Base-by-base conservation (phyloP, 2,329 filamentous ascomycete genomes). In the Raffaelea ambrosiae region DNA sequence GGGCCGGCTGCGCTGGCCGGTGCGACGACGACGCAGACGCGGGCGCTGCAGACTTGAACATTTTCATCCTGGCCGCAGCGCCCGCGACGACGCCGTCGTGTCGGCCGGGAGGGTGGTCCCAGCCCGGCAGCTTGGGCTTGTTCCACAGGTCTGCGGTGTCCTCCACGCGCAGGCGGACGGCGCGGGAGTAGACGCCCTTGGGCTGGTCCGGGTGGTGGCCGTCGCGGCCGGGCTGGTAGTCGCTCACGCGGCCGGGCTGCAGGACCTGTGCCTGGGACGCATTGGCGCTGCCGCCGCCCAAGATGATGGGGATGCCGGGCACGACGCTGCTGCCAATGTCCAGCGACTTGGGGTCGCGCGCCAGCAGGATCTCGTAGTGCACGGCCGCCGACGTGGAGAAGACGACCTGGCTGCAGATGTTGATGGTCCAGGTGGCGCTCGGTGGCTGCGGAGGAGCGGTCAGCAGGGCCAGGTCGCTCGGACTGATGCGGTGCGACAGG, bases 91-190 rank as follows among this genome's bases (percentile, higher is more conserved):
- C n/a, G n/a, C 19, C 21, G 36, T 11, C 23, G 4, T 20, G 40
- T 3, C 10, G 40, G 18, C 22, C 52, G 40, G 48, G 47, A 19
- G 54, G 46, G 47, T 74, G 68, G 51, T 47, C 35, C 52, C 51
- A 53, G 13, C 47, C 49, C 5, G 53, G 54, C 76, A 97, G 73
- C 22, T 79, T 73, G 1, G 93, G 91, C n/a, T 83, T 93, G 60
- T 95, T 94, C 93, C 93, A 98, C 22, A 98, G 65, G 47, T 83
- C 84, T 18, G 83, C 81, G 0, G 91, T 97, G 65, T 97, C 90
- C 60, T 97, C 89, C 2, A 95, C 83, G 40, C 79, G 81, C 53
- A 97, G 63, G 45, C 72, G 77, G 40, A 97, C 71, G 13, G 91
- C 88, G 50, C 82, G 83, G 5, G 89, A 95, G 62, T 87, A 96